Evolutionary conservation across 257 asterid genomes (phyloP), one percentile per base, ranked within the genome.

Genomic region (Solanum microdontum): DNA sequence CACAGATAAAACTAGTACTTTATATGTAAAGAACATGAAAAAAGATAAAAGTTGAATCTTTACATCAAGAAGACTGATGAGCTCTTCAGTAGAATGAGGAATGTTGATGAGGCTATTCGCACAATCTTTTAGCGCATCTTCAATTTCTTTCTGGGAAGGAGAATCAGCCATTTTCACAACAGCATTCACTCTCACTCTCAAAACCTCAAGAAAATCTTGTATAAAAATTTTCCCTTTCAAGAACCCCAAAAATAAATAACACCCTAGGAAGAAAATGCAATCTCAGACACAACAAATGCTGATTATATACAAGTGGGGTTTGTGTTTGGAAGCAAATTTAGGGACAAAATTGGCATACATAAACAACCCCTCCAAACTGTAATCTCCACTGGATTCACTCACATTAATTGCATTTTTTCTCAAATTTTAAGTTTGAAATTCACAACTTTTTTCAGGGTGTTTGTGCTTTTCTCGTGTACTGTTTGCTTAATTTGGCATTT

Each of bases 41-140:
- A 39, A 39, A 40, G 7, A 69, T 14, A 76, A 23, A 76, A 76
- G 30, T n/a, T 48, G 72, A 34, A 87, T 15, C 40, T 39, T 87
- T 79, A 87, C 88, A 60, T 87, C 82, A 36, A 87, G 76, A 17
- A 87, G 82, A 73, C 5, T 62, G 14, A 87, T 85, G 9, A 87
- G 88, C 40, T 87, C 88, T 30, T 60, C 85, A 64, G 32, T 66
- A 15, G 82, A 62, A 10, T 79, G 21, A 87, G 88, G 86, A 60
- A 66, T 68, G n/a, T 6, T 30, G 15, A 24, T 66, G 8, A 87
- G 86, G 23, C 19, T 24, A 80, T 21, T 30, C 10, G 70, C 86
- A 39, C 34, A 64, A 11, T 64, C 68, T 34, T 28, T 87, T 23
- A 87, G 48, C 36, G 51, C 85, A 43, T 79, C 86, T 39, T 60